Base-by-base conservation (phyloP, 2,329 filamentous ascomycete genomes). In the Reticulascus tulasneorum region DNA sequence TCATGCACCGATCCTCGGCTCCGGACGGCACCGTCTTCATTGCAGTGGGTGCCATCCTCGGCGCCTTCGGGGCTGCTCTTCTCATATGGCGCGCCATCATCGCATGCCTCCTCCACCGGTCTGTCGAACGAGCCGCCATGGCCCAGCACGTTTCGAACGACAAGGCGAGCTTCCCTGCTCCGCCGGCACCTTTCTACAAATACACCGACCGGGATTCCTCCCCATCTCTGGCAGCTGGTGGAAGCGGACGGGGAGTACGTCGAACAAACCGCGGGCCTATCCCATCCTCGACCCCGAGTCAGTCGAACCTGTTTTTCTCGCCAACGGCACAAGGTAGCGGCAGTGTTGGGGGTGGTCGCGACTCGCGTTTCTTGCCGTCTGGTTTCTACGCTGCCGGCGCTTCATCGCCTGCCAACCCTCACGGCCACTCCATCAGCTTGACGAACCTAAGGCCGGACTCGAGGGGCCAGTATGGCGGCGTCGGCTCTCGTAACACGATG, bases 11-110 rank as follows among this genome's bases (percentile, higher is more conserved):
- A 52, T 94, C 89, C 1, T 82, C 66, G 35, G 71, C 90, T 9
- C 93, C 93, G 3, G 86, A 97, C 53, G 93, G 93, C 36, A 96
- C 91, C 5, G 84, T 98, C 40, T 98, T 98, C 66, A 98, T 98
- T 52, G 84, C 82, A 16, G 93, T 97, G 2, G 93, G 93, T 29
- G 85, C 89, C 18, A 83, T 88, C 19, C 76, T 98, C 7, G 93
- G 87, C 12, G 83, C 89, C 47, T 78, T 96, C 46, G 87, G 81
- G 9, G 68, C 88, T 8, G 81, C 80, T n/a, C 78, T 97, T 28
- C 72, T 98, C 10, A 72, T 84, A 39, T 98, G 93, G 93, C 86
- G 91, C 42, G 82, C 75, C 33, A 75, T 96, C 37, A 81, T 96
- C 40, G 89, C 86, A 42, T 94, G 88, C 75, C 84, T 91, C 26